phyloP scores from a whole-genome alignment of 768 basidiomycete species.

The Mycena polygramma region DNA sequence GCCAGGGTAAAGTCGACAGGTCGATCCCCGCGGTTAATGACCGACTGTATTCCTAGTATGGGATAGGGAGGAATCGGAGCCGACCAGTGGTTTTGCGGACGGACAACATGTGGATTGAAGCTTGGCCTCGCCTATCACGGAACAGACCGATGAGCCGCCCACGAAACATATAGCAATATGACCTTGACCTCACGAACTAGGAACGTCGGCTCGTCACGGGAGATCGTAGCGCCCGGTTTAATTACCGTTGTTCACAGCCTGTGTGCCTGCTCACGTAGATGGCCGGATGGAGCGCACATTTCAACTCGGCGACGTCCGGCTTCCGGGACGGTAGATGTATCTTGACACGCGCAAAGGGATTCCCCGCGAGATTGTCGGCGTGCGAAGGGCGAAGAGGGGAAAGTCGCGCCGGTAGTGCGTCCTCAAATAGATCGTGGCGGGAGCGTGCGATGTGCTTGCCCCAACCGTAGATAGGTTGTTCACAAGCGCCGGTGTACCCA shows the following conservation, averaged over 20 bases:
- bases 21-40: neutral
- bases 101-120: too few species aligned
- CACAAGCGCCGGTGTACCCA: conserved; percentile 2
- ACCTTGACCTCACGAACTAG: neutral
- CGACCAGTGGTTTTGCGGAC: too few species aligned
- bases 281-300: neutral
- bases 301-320: neutral
- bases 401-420: neutral
- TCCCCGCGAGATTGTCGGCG: neutral
- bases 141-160: neutral
- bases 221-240: neutral
- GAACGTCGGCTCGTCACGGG: neutral
- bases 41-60: neutral
- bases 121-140: neutral
- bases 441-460: neutral
- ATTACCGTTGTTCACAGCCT: conserved; percentile 22
- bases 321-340: neutral
- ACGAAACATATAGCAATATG: neutral
- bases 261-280: conserved; percentile 3
- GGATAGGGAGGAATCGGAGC: neutral
- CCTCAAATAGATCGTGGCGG: conserved; percentile 8
- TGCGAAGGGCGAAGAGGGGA: neutral
- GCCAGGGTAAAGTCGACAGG: neutral
- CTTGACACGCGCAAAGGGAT: neutral
- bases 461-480: neutral